These are phyloP conservation scores for Chalciporus sphaerocephalus DNA, from an alignment of 768 basidiomycete genomes.

Conservation along the genomic window DNA sequence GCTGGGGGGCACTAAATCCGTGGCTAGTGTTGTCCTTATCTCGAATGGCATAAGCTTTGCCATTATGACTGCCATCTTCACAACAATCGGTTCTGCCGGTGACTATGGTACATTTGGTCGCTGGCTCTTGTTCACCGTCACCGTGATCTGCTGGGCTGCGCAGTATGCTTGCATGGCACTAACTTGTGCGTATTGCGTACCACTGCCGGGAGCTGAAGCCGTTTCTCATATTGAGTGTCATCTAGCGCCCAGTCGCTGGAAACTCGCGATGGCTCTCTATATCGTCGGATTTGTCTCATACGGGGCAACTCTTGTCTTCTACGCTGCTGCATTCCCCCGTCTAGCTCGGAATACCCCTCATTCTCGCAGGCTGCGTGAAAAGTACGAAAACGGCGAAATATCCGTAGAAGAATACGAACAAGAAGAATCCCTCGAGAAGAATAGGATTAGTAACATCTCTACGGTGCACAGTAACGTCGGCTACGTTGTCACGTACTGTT, in stretches of 20 bases:
- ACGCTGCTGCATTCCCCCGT: slow-evolving; percentile 72
- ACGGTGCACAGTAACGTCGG: slow-evolving; percentile 77
- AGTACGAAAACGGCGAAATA: slow-evolving; percentile 58
- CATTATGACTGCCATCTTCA: slow-evolving; percentile 78
- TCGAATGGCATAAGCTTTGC: slow-evolving; percentile 76
- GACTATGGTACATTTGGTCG: slow-evolving; percentile 54
- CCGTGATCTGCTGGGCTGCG: slow-evolving; percentile 73
- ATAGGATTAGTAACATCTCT: slow-evolving; percentile 78
- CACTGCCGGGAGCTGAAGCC: background rate
- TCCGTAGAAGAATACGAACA: slow-evolving; percentile 58
- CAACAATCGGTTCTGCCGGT: slow-evolving; percentile 55
- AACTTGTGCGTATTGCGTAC: slow-evolving; percentile 44
- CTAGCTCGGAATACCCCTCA: slow-evolving; percentile 74
- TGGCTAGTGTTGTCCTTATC: slow-evolving; percentile 72
- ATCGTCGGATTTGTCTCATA: slow-evolving; percentile 78
- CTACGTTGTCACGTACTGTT: slow-evolving; percentile 56
- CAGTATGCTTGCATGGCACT: slow-evolving; percentile 76
- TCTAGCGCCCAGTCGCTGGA: slow-evolving; percentile 64
- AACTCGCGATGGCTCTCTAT: slow-evolving; percentile 70
- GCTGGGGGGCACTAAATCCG: slow-evolving; percentile 66
- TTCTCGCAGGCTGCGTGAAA: slow-evolving; percentile 50
- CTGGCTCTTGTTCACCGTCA: slow-evolving; percentile 70
- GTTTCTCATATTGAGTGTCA: background rate
- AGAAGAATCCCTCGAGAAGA: slow-evolving; percentile 80
- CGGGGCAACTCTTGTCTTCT: slow-evolving; percentile 79